These are phyloP conservation scores for Thielaviopsis ethacetica DNA, from an alignment of 2,329 filamentous ascomycete species.

Conservation along the genomic window DNA sequence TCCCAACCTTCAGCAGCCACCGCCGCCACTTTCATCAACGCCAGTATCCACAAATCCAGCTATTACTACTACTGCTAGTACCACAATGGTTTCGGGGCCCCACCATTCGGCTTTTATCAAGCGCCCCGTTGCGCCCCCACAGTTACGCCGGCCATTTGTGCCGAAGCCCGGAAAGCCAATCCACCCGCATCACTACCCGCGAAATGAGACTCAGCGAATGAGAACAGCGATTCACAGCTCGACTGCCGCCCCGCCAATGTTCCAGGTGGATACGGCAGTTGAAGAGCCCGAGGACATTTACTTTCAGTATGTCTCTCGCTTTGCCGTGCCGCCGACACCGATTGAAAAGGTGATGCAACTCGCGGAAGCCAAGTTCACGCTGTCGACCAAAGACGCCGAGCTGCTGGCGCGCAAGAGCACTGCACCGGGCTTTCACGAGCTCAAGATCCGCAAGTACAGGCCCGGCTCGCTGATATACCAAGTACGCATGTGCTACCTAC, in stretches of 20 bases:
- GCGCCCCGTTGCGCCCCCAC: too few relatives aligned
- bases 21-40: not conserved
- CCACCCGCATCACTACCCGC: not conserved
- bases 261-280: not conserved
- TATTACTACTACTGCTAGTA: too few relatives aligned
- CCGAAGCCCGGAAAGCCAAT: not conserved
- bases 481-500: slow-evolving; percentile 4
- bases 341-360: not conserved
- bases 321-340: not conserved
- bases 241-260: not conserved
- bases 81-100: too few relatives aligned
- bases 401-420: not conserved
- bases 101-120: too few relatives aligned
- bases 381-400: not conserved
- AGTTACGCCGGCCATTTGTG: too few relatives aligned
- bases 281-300: not conserved
- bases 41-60: not conserved
- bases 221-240: not conserved
- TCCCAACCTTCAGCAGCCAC: not conserved
- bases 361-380: not conserved
- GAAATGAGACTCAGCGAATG: not conserved
- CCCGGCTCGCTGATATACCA: not conserved
- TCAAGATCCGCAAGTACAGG: slow-evolving; percentile 4
- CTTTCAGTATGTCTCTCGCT: slow-evolving; percentile 1
- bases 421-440: not conserved